Base-by-base conservation (phyloP, 371 early-diverging fungal genomes). In the Mortierella sp. region DNA sequence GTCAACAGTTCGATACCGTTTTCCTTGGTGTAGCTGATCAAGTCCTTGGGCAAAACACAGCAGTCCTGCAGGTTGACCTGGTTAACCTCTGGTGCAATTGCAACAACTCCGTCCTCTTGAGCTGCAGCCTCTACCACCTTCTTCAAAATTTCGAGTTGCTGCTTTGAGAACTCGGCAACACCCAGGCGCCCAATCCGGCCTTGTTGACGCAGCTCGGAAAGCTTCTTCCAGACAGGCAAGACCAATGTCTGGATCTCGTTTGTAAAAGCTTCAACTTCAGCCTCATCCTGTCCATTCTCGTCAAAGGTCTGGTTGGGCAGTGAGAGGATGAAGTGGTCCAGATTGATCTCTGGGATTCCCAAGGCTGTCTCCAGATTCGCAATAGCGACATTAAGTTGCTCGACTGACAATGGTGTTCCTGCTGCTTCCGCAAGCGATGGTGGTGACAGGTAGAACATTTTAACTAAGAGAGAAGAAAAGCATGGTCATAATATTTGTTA, bases 311-410 rank as follows among this genome's bases (percentile, higher is more conserved):
- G 83, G 37, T 78, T 54, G n/a, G 77, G 68, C 14, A 86, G 70
- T 0, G 90, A 86, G 0, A 88, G 70, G 62, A 90, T 80, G 62
- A 90, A 88, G 59, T 86, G 86, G 55, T 90, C 90, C 16, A 90
- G 75, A 10, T 84, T 70, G 28, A 75, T 67, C 9, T 58, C 62
- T 6, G 84, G 54, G 8, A 87, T 85, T 12, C 84, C 84, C 28
- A 88, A 68, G 0, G 84, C 68, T 40, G 77, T 69, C 40, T 87
- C 80, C 30, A 90, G 66, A 66, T 88, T 74, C 5, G 76, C 47
- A 52, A 88, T 63, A 2, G 89, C 84, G 9, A 72, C 68, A 20
- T 78, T 75, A 39, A 89, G 68, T 20, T 72, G 68, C 14, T 84
- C 75, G 20, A 73, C 71, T 10, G 84, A 73, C 45, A 78, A 62